A percentile compares a stretch with the other conserved stretches of the same genome.
Evolutionary conservation across 2,329 filamentous ascomycete genomes (phyloP).

Genomic region (Cladosporium sphaerospermum): DNA sequence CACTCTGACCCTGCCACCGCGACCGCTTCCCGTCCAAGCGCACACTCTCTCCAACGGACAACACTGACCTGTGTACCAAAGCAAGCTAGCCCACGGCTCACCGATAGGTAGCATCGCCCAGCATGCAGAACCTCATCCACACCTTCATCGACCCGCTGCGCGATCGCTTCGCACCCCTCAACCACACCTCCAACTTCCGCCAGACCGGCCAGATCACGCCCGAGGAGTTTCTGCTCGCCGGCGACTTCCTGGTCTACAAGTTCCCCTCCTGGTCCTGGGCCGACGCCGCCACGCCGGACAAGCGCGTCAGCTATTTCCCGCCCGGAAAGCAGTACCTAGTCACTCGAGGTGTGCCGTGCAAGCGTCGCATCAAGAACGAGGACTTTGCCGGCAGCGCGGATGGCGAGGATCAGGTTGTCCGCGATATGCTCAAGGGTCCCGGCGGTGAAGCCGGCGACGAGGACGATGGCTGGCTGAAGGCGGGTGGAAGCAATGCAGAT

Average conservation of each 20-base stretch:
- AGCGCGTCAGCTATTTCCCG: slow-evolving; percentile 76
- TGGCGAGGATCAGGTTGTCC: slow-evolving; percentile 77
- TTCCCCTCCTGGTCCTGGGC: slow-evolving; percentile 98
- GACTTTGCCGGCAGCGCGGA: slow-evolving; percentile 87
- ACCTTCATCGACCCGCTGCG: slow-evolving; percentile 79
- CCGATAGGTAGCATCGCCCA: neutral
- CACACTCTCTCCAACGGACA: too few species aligned
- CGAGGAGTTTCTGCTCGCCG: slow-evolving; percentile 90
- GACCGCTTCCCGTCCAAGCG: too few species aligned
- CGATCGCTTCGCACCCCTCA: slow-evolving; percentile 83
- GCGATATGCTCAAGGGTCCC: slow-evolving; percentile 60
- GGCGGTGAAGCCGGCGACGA: slow-evolving; percentile 46
- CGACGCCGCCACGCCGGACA: slow-evolving; percentile 73
- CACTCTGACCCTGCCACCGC: too few species aligned
- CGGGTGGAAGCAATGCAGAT: slow-evolving; percentile 62
- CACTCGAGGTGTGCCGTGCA: slow-evolving; percentile 89
- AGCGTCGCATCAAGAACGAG: slow-evolving; percentile 75
- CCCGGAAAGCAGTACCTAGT: slow-evolving; percentile 91
- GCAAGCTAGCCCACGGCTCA: too few species aligned
- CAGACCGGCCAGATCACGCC: slow-evolving; percentile 92
- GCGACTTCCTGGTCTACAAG: slow-evolving; percentile 97
- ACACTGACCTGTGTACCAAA: too few species aligned
- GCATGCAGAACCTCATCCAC: slow-evolving; percentile 87
- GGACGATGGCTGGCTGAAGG: slow-evolving; percentile 87
- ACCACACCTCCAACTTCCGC: slow-evolving; percentile 87